Conservation (phyloP, 2,329 filamentous ascomycete genomes). For the Fusarium robinianum region DNA sequence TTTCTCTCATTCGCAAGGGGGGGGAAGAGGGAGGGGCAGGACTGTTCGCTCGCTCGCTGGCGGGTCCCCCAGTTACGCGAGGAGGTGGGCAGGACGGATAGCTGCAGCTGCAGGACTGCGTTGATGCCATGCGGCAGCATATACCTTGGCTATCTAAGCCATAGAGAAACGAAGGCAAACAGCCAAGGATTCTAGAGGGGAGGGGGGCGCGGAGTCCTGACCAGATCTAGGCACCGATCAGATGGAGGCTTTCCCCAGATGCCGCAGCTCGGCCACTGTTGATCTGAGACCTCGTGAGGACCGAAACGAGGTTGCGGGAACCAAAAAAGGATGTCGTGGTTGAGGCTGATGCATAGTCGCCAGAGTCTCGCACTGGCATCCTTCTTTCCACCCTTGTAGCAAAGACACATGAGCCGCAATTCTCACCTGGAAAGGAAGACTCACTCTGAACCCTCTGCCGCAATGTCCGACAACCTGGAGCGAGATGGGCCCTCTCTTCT, state of each 20-base stretch:
- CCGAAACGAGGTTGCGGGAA: constrained; percentile 17
- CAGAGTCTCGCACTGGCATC: too few species aligned
- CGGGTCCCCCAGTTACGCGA: constrained; percentile 20
- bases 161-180: constrained; percentile 16
- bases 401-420: constrained; percentile 7
- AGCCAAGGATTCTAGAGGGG: constrained; percentile 4
- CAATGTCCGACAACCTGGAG: constrained; percentile 16
- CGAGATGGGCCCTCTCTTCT: constrained; percentile 14
- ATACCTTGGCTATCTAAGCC: constrained; percentile 10
- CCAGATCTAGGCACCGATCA: constrained; percentile 24
- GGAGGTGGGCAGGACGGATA: constrained; percentile 9
- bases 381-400: background rate
- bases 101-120: constrained; percentile 18
- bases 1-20: constrained; percentile 10
- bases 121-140: constrained; percentile 21
- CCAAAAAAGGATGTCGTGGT: constrained; percentile 9
- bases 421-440: too few species aligned
- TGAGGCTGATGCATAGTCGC: constrained; percentile 1
- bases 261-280: constrained; percentile 12
- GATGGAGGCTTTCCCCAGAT: constrained; percentile 24
- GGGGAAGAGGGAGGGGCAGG: constrained; percentile 3
- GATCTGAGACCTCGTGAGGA: constrained; percentile 11
- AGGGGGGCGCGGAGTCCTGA: constrained; percentile 5
- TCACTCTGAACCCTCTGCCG: too few species aligned
- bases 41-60: constrained; percentile 21